phyloP scores from a whole-genome alignment of 805 yeast species.

The Millerago galiae region DNA sequence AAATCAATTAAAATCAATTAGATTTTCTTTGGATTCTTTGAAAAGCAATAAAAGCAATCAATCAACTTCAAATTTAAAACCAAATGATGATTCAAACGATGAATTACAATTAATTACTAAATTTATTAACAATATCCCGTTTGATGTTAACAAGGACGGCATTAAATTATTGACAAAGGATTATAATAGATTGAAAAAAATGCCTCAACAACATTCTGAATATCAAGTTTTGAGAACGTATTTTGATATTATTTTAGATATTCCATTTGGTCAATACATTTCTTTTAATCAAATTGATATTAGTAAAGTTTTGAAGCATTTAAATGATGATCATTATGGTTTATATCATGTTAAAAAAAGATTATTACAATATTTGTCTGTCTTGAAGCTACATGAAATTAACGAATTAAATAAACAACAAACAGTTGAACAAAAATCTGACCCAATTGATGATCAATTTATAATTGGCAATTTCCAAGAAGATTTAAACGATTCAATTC shows the following conservation, averaged over 20 bases:
- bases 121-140: slow-evolving; percentile 23
- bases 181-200: slow-evolving; percentile 45
- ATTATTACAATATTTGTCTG: slow-evolving; percentile 73
- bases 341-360: slow-evolving; percentile 67
- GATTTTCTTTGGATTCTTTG: slow-evolving; percentile 42
- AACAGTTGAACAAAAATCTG: neutral
- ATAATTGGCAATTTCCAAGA: slow-evolving; percentile 13
- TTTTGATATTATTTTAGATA: slow-evolving; percentile 56
- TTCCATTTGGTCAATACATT: slow-evolving; percentile 46
- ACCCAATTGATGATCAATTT: slow-evolving; percentile 12
- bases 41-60: slow-evolving; percentile 20
- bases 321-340: slow-evolving; percentile 78
- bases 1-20: slow-evolving; percentile 46
- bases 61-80: neutral
- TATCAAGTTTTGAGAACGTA: slow-evolving; percentile 59
- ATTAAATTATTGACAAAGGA: slow-evolving; percentile 38
- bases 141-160: slow-evolving; percentile 35
- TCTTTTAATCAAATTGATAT: slow-evolving; percentile 37
- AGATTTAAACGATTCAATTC: neutral
- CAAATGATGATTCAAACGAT: slow-evolving; percentile 29
- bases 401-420: slow-evolving; percentile 9
- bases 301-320: slow-evolving; percentile 42
- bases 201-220: slow-evolving; percentile 51
- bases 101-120: slow-evolving; percentile 28
- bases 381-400: slow-evolving; percentile 46